Evolutionary conservation across 2,329 filamentous ascomycete species (phyloP), one percentile per base, ranked within the genome.

Genomic region (Teratosphaeria zuluensis): DNA sequence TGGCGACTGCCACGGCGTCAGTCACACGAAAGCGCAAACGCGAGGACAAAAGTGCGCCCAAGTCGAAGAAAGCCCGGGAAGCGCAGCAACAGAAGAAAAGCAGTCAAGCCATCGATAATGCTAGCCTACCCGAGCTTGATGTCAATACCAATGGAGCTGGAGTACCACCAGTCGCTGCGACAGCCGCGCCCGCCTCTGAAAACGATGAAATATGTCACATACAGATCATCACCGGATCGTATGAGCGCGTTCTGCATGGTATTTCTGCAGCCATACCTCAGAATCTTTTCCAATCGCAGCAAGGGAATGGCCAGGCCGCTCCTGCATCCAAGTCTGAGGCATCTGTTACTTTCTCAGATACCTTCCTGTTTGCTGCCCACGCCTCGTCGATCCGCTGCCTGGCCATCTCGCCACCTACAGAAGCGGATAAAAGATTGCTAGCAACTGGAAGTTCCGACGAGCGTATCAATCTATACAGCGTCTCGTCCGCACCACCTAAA

Each of bases 351-450:
- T 97, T 96, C 70, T 84, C 89, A 64, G 92, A 97, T 74, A 92
- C 89, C 0, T 99, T 99, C 74, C 83, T 99, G 59, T 96, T 99
- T 82, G 90, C 92, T 70, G 92, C 94, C 14, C 94, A 99, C 76
- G 82, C 85, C 58, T 95, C 92, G 12, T 87, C 94, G 4, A 90
- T 99, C 71, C 88, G 91, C 67, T 95, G 90, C 71, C 81, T 99
- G 35, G 90, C 92, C 28, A 76, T 96, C 61, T 96, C 92, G 8
- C 80, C 88, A 0, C 80, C 88, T 0, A 64, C 66, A 48, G 69
- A 73, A 35, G 83, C 80, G 63, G 86, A 87, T 73, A 96, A 94
- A 72, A 82, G 96, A 55, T 86, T 94, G 65, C 84, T 99, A 54
- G 94, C 94, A 12, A 95, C 89, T 9, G 94, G 94, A 65, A 88